These are phyloP conservation scores for Earliella scabrosa DNA, from an alignment of 1,284 basidiomycete species.

Conservation along the genomic window DNA sequence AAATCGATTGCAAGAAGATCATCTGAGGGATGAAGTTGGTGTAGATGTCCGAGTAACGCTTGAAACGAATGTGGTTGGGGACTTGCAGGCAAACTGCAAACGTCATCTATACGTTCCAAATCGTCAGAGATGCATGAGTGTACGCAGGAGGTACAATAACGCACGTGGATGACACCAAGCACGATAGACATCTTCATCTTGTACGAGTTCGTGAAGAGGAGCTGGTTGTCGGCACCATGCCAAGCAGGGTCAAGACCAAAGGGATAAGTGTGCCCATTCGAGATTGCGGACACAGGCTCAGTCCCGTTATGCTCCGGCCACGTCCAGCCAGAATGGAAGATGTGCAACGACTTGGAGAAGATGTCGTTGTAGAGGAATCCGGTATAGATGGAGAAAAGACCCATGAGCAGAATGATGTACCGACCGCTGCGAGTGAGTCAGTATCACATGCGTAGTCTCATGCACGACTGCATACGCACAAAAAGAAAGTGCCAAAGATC, in stretches of 20 bases:
- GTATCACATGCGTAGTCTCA: background rate
- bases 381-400: slow-evolving; percentile 93
- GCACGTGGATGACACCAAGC: slow-evolving; percentile 93
- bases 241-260: slow-evolving; percentile 96
- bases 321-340: slow-evolving; percentile 91
- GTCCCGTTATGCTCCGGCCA: slow-evolving; percentile 61
- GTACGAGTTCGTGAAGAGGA: slow-evolving; percentile 98
- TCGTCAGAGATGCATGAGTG: no score
- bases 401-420: slow-evolving; percentile 99
- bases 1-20: slow-evolving; percentile 96
- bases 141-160: slow-evolving; percentile 38
- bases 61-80: slow-evolving; percentile 95
- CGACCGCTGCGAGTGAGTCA: slow-evolving; percentile 67
- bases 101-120: slow-evolving; percentile 76
- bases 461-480: slow-evolving; percentile 53
- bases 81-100: slow-evolving; percentile 96
- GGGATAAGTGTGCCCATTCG: slow-evolving; percentile 79
- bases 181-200: slow-evolving; percentile 99
- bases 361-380: slow-evolving; percentile 99
- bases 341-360: slow-evolving; percentile 91
- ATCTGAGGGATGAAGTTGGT: slow-evolving; percentile 97
- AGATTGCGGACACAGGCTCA: slow-evolving; percentile 53
- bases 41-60: slow-evolving; percentile 84
- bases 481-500: slow-evolving; percentile 93
- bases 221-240: slow-evolving; percentile 91